Evolutionary conservation across 768 basidiomycete species (phyloP).

Genomic region (Suillus weaverae): DNA sequence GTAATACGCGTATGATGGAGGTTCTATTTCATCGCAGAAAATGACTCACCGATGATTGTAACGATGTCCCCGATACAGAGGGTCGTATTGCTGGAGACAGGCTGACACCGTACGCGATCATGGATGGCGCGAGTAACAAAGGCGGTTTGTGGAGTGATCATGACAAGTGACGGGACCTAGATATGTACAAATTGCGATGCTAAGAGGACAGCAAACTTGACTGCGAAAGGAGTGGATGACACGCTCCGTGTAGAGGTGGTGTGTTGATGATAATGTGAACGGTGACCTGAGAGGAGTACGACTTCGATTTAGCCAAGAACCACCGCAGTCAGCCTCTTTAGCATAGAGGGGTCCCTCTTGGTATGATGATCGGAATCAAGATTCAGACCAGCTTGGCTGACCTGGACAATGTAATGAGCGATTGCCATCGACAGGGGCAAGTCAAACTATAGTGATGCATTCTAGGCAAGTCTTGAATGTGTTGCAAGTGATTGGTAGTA

Average conservation of each 20-base stretch:
- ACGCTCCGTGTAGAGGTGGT: neutral
- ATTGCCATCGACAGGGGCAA: no score
- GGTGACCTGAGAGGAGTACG: neutral
- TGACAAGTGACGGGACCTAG: neutral
- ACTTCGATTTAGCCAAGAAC: neutral
- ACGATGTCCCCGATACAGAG: constrained; percentile 27
- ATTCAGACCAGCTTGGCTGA: neutral
- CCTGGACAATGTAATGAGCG: neutral
- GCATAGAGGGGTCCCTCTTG: neutral
- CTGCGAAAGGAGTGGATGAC: constrained; percentile 5
- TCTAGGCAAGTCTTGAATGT: neutral
- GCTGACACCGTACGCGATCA: constrained; percentile 12
- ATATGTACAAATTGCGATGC: neutral
- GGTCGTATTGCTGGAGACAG: constrained; percentile 9
- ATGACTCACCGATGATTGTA: constrained; percentile 22
- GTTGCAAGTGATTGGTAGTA: neutral
- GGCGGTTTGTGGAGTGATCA: constrained; percentile 1
- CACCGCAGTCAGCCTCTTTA: neutral
- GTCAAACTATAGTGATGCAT: neutral
- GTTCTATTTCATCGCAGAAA: neutral
- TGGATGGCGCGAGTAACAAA: neutral
- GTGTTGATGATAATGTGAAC: neutral
- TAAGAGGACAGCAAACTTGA: neutral
- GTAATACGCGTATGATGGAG: neutral
- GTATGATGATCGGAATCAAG: neutral